phyloP scores from a whole-genome alignment of 805 yeast genomes.

The Kluyveromyces dobzhanskii region DNA sequence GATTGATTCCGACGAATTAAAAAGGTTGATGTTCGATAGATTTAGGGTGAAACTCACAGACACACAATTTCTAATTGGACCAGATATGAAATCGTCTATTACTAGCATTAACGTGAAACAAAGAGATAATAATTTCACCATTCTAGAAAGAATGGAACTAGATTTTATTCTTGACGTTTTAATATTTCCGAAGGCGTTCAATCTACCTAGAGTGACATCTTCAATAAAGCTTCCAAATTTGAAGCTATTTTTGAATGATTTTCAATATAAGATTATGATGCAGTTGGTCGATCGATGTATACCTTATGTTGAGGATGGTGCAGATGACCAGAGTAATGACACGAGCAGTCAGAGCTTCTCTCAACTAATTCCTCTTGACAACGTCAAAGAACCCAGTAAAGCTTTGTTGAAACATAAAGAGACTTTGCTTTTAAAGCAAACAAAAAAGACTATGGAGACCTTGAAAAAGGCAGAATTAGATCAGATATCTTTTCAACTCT shows the following conservation, averaged over 20 bases:
- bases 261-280: conserved; percentile 85
- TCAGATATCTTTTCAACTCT: conserved; percentile 67
- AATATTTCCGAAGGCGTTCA: conserved; percentile 71
- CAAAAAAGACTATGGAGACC: conserved; percentile 27
- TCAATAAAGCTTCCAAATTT: conserved; percentile 73
- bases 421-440: conserved; percentile 15
- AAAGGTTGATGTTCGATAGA: conserved; percentile 81
- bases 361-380: conserved; percentile 5
- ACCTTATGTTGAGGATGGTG: conserved; percentile 37
- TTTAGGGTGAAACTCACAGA: conserved; percentile 70
- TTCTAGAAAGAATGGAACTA: conserved; percentile 70
- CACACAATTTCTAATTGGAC: conserved; percentile 84
- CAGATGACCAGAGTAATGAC: conserved; percentile 13
- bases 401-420: conserved; percentile 17
- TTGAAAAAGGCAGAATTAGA: conserved; percentile 35
- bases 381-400: conserved; percentile 7
- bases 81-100: conserved; percentile 69
- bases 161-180: conserved; percentile 72
- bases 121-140: conserved; percentile 37
- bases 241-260: conserved; percentile 69
- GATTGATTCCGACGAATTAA: conserved; percentile 37
- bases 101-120: conserved; percentile 49
- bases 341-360: neutral
- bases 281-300: conserved; percentile 59
- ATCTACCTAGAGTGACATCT: conserved; percentile 62